phyloP scores from a whole-genome alignment of 2,329 filamentous ascomycete species.

The Aspergillus sergii region DNA sequence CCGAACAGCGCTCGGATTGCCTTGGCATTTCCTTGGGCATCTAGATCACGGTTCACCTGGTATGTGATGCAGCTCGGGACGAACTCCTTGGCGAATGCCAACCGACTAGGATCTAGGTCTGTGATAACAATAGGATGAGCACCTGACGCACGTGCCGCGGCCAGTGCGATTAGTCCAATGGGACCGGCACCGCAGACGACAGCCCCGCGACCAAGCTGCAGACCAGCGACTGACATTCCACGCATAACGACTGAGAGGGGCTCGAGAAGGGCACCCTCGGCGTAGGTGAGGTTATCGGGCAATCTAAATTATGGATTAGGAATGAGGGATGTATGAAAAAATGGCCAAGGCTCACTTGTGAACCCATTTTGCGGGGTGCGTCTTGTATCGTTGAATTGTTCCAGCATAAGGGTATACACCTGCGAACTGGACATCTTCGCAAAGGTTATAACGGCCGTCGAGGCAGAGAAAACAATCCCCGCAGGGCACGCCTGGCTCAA shows the following conservation, averaged over 20 bases:
- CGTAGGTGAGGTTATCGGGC: conserved; percentile 59
- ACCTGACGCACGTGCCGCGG: conserved; percentile 62
- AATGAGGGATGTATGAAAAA: not conserved
- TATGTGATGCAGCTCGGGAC: conserved; percentile 60
- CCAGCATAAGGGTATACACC: conserved; percentile 65
- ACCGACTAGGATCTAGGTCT: conserved; percentile 59
- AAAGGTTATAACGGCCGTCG: conserved; percentile 65
- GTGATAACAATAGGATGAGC: conserved; percentile 67
- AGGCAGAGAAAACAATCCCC: conserved; percentile 61
- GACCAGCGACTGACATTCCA: conserved; percentile 56
- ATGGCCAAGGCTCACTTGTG: conserved; percentile 39
- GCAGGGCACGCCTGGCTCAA: conserved; percentile 69
- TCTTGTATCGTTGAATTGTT: conserved; percentile 63
- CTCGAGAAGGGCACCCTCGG: conserved; percentile 65
- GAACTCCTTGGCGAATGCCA: conserved; percentile 61
- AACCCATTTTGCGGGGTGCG: conserved; percentile 63
- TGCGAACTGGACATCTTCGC: conserved; percentile 62
- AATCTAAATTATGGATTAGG: conserved; percentile 37
- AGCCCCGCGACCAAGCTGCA: conserved; percentile 58
- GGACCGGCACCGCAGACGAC: conserved; percentile 66
- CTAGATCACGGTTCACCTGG: conserved; percentile 51
- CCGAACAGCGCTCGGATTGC: conserved; percentile 60
- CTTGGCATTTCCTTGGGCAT: conserved; percentile 54
- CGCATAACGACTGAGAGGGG: conserved; percentile 66
- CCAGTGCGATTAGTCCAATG: conserved; percentile 62